These are phyloP conservation scores for Sabuloglossum arenarium DNA, from an alignment of 495 filamentous ascomycete species.

Conservation along the genomic window DNA sequence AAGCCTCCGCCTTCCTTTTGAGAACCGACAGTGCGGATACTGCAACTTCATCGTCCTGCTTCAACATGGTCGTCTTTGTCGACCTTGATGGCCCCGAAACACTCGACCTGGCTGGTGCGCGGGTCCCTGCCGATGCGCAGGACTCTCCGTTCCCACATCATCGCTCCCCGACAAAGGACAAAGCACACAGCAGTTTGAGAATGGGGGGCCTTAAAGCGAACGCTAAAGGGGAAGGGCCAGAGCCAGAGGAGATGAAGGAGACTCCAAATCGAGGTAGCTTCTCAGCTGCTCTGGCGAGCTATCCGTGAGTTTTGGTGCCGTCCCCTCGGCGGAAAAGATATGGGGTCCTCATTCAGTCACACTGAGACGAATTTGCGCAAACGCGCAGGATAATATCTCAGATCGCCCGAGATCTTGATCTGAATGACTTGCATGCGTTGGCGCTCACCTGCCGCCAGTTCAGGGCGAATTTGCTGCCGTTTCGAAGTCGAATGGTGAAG, in stretches of 20 bases:
- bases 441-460: conserved; percentile 64
- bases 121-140: conserved; percentile 3
- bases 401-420: conserved; percentile 53
- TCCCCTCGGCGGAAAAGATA: conserved; percentile 3
- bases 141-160: neutral
- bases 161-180: conserved; percentile 4
- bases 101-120: conserved; percentile 12
- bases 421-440: conserved; percentile 65
- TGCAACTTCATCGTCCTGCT: neutral
- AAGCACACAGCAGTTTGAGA: neutral
- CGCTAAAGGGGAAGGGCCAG: neutral
- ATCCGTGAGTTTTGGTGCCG: conserved; percentile 43
- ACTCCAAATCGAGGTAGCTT: conserved; percentile 19
- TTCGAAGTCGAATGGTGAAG: conserved; percentile 44
- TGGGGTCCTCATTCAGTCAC: neutral
- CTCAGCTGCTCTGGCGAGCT: conserved; percentile 64
- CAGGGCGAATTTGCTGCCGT: conserved; percentile 51
- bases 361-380: conserved; percentile 6
- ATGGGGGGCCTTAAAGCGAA: neutral
- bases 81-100: conserved; percentile 17
- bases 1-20: too few relatives aligned
- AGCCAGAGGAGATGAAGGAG: neutral
- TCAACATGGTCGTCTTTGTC: conserved; percentile 8
- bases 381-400: conserved; percentile 47
- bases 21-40: too few relatives aligned